Evolutionary conservation across 129 eudicot genomes (phyloP), one percentile per base, ranked within the genome.

Genomic region (Flaveria bidentis): DNA sequence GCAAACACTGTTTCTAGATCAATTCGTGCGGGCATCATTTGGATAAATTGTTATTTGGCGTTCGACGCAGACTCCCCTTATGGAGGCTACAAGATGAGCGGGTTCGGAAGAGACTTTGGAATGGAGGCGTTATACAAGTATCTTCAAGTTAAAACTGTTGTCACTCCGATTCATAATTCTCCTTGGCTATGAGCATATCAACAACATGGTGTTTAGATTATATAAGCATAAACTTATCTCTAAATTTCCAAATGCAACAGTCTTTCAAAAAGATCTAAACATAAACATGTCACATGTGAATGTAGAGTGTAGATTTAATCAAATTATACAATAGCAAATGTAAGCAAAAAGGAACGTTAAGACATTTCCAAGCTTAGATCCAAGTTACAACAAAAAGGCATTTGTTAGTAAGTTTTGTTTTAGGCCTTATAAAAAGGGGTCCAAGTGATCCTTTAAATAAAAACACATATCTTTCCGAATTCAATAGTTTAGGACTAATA

Each of bases 1-100:
- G 95, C 96, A 17, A 93, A 93, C 84, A 93, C 95, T 0, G 96
- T 93, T 2, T 93, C 98, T 1, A 85, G 98, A 70, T 90, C 98
- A 1, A 69, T 93, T 47, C 89, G 95, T 28, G 96, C 98, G 0
- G 98, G 98, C 5, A 75, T 84, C 1, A 76, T 93, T 16, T 93
- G 98, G 98, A 81, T 93, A 14, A 93, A 90, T 49, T 93, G 98
- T 73, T 90, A 88, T 75, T 20, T 87, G 15, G 96, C 85, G 0
- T 90, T 93, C 66, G 88, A 84, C 39, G 70, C 66, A 0, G 91
- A 79, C 53, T 78, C 80, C 50, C 95, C 98, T 0, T 87, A 80
- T 11, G 96, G 96, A 73, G 98, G 98, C 3, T 93, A 86, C 25
- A 93, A 93, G 74, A 82, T 85, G 89, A 92, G 98, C 26, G 98